phyloP scores from a whole-genome alignment of 768 basidiomycete genomes.

The Russula olivacea region DNA sequence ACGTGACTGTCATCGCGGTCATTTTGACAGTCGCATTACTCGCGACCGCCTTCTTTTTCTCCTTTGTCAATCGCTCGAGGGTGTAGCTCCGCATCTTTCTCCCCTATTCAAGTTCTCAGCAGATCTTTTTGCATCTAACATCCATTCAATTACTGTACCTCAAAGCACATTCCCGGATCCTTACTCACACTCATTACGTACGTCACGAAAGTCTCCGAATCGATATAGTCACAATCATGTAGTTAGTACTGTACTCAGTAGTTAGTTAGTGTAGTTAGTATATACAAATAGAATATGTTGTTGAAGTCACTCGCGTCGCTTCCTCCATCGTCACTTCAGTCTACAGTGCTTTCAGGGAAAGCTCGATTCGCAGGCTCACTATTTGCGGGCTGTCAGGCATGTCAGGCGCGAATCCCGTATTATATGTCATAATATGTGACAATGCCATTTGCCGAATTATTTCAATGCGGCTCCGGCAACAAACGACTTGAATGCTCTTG shows the following conservation, averaged over 20 bases:
- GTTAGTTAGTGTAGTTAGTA: neutral
- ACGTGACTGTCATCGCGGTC: neutral
- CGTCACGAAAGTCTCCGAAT: neutral
- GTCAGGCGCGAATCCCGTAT: too few relatives aligned
- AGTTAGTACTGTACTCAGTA: neutral
- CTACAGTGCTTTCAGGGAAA: neutral
- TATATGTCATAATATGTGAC: too few relatives aligned
- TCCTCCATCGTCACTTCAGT: neutral
- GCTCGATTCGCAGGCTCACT: neutral
- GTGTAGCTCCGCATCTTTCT: neutral
- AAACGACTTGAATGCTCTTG: too few relatives aligned
- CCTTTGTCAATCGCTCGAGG: neutral
- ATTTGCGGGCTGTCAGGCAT: too few relatives aligned
- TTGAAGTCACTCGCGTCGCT: neutral
- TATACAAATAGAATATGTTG: neutral
- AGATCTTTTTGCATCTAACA: neutral
- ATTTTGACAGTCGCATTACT: neutral
- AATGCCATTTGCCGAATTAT: too few relatives aligned
- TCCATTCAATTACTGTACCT: neutral
- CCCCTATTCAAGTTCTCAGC: neutral
- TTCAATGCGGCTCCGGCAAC: too few relatives aligned
- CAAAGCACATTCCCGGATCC: neutral
- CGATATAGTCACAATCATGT: neutral
- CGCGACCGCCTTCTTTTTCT: neutral
- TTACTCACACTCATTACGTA: constrained; percentile 4